Evolutionary conservation across 2,329 filamentous ascomycete species (phyloP).

Genomic region (Aspergillus sp.): DNA sequence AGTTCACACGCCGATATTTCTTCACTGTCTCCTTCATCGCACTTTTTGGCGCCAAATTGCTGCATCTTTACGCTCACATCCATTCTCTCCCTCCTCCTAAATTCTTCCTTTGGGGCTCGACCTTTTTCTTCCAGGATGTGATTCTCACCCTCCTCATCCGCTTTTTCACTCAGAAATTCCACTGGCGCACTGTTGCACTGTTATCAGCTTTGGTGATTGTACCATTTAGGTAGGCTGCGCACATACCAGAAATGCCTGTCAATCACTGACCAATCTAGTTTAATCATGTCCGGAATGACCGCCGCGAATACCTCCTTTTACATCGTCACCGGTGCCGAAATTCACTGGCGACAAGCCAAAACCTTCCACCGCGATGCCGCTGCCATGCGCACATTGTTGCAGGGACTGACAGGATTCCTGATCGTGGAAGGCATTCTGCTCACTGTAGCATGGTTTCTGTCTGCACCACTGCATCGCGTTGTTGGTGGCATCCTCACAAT

Average conservation of each 20-base stretch:
- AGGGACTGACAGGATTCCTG: conserved; percentile 36
- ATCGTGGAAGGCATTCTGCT: conserved; percentile 33
- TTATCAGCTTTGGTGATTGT: conserved; percentile 26
- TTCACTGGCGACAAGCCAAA: conserved; percentile 39
- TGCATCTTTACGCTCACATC: conserved; percentile 32
- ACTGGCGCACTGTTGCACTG: conserved; percentile 23
- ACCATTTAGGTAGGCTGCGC: conserved; percentile 31
- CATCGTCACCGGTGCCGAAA: conserved; percentile 37
- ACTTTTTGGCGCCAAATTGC: conserved; percentile 28
- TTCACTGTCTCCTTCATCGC: conserved; percentile 32
- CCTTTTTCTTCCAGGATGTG: conserved; percentile 36
- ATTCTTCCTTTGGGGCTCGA: conserved; percentile 30
- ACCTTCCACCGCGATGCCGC: conserved; percentile 36
- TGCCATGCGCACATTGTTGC: conserved; percentile 34
- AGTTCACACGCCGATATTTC: conserved; percentile 33
- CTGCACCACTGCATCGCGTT: conserved; percentile 26
- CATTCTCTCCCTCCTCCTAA: conserved; percentile 26
- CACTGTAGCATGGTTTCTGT: conserved; percentile 26
- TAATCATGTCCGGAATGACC: conserved; percentile 36
- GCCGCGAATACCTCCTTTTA: conserved; percentile 38
- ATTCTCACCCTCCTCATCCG: conserved; percentile 27
- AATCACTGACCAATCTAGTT: conserved; percentile 15
- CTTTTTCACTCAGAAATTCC: conserved; percentile 24
- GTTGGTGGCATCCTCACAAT: conserved; percentile 31
- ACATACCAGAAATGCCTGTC: not conserved